Conservation (phyloP, 345 rosid genomes). For the Populus nigra region DNA sequence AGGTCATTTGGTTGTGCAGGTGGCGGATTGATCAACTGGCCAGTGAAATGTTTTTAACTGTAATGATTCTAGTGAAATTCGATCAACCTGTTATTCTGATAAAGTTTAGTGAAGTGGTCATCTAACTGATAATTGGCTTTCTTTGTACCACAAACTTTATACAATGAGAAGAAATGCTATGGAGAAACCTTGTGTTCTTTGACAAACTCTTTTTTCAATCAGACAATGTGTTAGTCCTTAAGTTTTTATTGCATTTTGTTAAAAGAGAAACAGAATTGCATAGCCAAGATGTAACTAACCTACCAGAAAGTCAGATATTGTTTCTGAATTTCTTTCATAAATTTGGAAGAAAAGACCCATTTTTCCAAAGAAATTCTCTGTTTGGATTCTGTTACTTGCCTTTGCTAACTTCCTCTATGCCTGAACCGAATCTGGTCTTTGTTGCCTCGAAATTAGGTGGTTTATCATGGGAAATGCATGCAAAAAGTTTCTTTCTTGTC, state of each 20-base stretch:
- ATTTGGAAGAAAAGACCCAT: background rate
- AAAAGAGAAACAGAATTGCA: background rate
- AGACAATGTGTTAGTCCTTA: background rate
- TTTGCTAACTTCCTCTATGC: background rate
- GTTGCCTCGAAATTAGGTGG: background rate
- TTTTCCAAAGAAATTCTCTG: background rate
- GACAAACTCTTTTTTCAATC: background rate
- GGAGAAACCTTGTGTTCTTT: background rate
- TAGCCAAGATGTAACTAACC: background rate
- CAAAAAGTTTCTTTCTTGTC: background rate
- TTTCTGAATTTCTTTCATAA: background rate
- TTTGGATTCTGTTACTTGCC: background rate
- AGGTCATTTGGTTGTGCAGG: background rate
- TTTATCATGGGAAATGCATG: background rate
- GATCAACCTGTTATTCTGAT: background rate
- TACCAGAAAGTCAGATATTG: background rate
- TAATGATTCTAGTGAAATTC: background rate
- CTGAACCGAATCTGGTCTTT: background rate
- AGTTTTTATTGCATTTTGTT: background rate
- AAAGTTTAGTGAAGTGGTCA: background rate
- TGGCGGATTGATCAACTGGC: background rate
- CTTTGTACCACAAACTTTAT: background rate
- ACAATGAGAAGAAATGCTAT: background rate
- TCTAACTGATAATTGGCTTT: background rate
- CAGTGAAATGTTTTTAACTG: background rate